phyloP scores from a whole-genome alignment of 1,284 basidiomycete genomes.

The Peniophora sp. region DNA sequence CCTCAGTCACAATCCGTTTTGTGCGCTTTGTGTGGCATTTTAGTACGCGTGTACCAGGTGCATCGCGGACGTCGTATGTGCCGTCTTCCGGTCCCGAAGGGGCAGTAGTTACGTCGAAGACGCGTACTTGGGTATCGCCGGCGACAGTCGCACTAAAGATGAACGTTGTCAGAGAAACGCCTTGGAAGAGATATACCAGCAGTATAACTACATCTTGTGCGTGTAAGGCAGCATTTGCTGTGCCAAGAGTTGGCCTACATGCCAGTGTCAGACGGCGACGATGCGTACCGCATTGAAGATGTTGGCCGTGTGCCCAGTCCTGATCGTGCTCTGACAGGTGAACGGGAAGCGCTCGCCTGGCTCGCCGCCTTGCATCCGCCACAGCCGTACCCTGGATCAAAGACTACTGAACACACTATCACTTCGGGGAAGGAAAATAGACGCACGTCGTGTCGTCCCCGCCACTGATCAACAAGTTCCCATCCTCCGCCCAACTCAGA shows the following conservation, averaged over 20 bases:
- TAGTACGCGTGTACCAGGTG: conserved; percentile 46
- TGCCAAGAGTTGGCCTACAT: no score
- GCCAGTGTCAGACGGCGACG: no score
- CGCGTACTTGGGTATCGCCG: conserved; percentile 73
- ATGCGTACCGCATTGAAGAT: conserved; percentile 64
- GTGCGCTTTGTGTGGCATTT: conserved; percentile 64
- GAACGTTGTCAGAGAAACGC: conserved; percentile 1
- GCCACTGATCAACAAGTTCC: conserved; percentile 66
- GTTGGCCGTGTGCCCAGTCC: conserved; percentile 79
- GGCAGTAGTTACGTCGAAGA: conserved; percentile 68
- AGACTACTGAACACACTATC: conserved; percentile 19
- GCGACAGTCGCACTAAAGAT: conserved; percentile 61
- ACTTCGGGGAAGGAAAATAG: not conserved
- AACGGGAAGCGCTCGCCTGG: conserved; percentile 44
- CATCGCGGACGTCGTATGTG: conserved; percentile 31
- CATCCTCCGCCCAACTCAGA: conserved; percentile 74
- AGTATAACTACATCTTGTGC: conserved; percentile 45
- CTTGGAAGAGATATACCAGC: not conserved
- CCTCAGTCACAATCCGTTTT: conserved; percentile 80
- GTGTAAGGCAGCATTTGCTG: conserved; percentile 71
- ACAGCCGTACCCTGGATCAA: conserved; percentile 53
- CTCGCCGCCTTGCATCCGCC: conserved; percentile 45
- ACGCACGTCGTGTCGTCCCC: conserved; percentile 78
- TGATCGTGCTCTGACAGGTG: conserved; percentile 52
- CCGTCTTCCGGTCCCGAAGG: conserved; percentile 26